A percentile compares a stretch with the other conserved stretches of the same genome.
These are phyloP conservation scores for Schizosaccharomyces osmophilus DNA, from an alignment of 805 yeast genomes.

Conservation along the genomic window DNA sequence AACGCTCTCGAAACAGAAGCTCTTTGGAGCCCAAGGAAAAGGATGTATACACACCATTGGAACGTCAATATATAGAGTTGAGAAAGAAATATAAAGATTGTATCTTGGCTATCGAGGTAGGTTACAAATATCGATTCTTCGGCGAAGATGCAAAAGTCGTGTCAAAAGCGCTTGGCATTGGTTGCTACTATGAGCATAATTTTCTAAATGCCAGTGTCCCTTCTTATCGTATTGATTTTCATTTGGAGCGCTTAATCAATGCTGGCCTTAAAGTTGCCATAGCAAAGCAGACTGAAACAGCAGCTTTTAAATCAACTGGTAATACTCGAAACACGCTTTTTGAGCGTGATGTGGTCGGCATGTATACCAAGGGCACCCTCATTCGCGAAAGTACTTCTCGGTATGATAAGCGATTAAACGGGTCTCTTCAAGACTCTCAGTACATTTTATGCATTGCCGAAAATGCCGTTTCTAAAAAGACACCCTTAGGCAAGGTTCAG, in stretches of 20 bases:
- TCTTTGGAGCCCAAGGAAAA: background rate
- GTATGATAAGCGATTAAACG: background rate
- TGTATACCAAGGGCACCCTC: slow-evolving; percentile 67
- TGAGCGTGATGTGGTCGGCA: slow-evolving; percentile 39
- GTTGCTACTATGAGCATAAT: slow-evolving; percentile 41
- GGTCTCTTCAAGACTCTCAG: background rate
- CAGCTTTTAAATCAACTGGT: slow-evolving; percentile 37
- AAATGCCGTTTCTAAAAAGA: background rate
- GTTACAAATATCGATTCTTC: slow-evolving; percentile 71
- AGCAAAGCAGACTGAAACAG: slow-evolving; percentile 63
- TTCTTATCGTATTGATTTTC: slow-evolving; percentile 44
- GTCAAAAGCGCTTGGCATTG: slow-evolving; percentile 36
- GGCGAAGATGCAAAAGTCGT: slow-evolving; percentile 58
- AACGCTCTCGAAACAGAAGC: background rate
- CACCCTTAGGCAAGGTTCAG: background rate
- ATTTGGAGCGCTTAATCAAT: slow-evolving; percentile 45
- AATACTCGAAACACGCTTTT: slow-evolving; percentile 35
- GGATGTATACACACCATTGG: slow-evolving; percentile 47
- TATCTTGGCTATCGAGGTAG: slow-evolving; percentile 61
- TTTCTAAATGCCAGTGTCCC: slow-evolving; percentile 79
- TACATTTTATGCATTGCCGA: background rate
- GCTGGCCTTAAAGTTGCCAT: slow-evolving; percentile 65
- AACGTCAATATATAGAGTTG: slow-evolving; percentile 46
- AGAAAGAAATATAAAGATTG: slow-evolving; percentile 40
- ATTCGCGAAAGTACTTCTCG: slow-evolving; percentile 25